Evolutionary conservation across 345 rosid genomes (phyloP).

Genomic region (Euphorbia tirucalli): DNA sequence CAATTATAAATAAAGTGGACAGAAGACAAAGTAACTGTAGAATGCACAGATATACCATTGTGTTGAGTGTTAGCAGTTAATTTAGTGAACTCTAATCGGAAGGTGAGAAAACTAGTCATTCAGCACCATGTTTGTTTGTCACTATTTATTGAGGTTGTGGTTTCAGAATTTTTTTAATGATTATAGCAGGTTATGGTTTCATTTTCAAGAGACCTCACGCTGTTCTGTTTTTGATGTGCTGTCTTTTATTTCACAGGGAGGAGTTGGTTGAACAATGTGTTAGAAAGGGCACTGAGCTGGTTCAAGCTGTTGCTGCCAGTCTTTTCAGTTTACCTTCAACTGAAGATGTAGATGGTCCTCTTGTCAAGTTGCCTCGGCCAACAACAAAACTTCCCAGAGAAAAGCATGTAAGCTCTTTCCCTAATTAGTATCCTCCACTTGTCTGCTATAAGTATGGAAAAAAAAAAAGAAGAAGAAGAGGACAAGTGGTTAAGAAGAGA

Average conservation of each 20-base stretch:
- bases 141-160: background rate
- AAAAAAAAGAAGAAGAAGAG: background rate
- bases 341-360: constrained; percentile 74
- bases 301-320: constrained; percentile 63
- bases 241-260: constrained; percentile 42
- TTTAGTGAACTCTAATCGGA: background rate
- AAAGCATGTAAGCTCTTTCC: constrained; percentile 57
- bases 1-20: no score
- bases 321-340: constrained; percentile 77
- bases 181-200: constrained; percentile 1
- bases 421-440: background rate
- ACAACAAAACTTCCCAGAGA: constrained; percentile 75
- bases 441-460: no score
- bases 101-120: background rate
- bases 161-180: background rate
- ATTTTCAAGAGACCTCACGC: background rate
- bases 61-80: background rate
- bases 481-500: background rate
- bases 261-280: constrained; percentile 61
- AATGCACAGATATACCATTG: no score
- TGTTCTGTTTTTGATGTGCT: background rate
- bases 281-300: constrained; percentile 57
- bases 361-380: constrained; percentile 75
- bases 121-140: background rate
- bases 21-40: no score